Percentiles rank a stretch among this genome's conserved stretches.
Conservation (phyloP, 768 basidiomycete genomes). For the Auriscalpium orientale region DNA sequence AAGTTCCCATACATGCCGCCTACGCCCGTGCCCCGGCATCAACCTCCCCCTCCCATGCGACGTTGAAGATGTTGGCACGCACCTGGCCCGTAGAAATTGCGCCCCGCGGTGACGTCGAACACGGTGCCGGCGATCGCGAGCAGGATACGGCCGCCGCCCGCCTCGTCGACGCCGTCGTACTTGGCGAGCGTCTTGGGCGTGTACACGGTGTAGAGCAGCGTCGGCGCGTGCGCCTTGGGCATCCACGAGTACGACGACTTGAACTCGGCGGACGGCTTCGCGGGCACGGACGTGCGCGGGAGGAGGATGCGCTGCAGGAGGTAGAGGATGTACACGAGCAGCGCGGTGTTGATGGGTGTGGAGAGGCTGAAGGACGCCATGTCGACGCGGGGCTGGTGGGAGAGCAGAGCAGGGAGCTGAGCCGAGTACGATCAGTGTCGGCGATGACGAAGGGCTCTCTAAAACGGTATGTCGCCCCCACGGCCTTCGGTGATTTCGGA, state of each 20-base stretch:
- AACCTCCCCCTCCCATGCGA: neutral
- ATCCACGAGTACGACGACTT: slow-evolving; percentile 87
- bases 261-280: slow-evolving; percentile 57
- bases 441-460: too few relatives aligned
- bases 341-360: slow-evolving; percentile 74
- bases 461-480: too few relatives aligned
- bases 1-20: slow-evolving; percentile 98
- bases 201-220: slow-evolving; percentile 68
- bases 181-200: slow-evolving; percentile 69
- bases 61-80: slow-evolving; percentile 21
- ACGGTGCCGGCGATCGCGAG: slow-evolving; percentile 83
- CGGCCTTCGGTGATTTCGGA: too few relatives aligned
- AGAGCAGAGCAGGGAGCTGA: too few relatives aligned
- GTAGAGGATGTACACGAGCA: slow-evolving; percentile 74
- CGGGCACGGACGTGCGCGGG: slow-evolving; percentile 49
- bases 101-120: slow-evolving; percentile 87
- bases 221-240: slow-evolving; percentile 74
- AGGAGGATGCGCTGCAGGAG: slow-evolving; percentile 67
- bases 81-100: slow-evolving; percentile 95
- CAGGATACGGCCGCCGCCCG: slow-evolving; percentile 51
- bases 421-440: too few relatives aligned
- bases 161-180: slow-evolving; percentile 41
- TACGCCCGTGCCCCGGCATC: slow-evolving; percentile 24
- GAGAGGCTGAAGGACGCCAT: slow-evolving; percentile 34
- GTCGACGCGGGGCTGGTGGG: neutral